Percentiles rank a stretch among this genome's conserved stretches.
phyloP scores from a whole-genome alignment of 2,329 filamentous ascomycete genomes.

The Allantophomopsis cytisporea region DNA sequence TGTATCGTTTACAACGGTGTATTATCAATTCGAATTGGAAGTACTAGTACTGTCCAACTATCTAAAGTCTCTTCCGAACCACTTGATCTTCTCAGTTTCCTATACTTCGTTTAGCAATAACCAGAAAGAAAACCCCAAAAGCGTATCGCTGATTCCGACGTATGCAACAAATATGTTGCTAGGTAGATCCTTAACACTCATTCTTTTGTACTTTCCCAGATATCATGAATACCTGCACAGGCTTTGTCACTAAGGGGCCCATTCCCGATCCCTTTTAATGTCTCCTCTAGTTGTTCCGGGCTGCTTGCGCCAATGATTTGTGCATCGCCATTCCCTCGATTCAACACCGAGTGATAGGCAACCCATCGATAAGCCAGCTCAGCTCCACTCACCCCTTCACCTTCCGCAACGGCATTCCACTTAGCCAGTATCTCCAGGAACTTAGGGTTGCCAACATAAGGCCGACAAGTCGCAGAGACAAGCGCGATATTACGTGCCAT shows the following conservation, averaged over 20 bases:
- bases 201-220: slow-evolving; percentile 3
- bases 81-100: no score
- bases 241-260: slow-evolving; percentile 3
- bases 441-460: slow-evolving; percentile 5
- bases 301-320: slow-evolving; percentile 10
- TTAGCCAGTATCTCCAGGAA: no score
- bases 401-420: background rate
- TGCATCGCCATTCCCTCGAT: slow-evolving; percentile 10
- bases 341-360: slow-evolving; percentile 12
- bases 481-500: slow-evolving; percentile 7
- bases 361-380: slow-evolving; percentile 20
- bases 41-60: no score
- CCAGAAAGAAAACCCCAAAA: no score
- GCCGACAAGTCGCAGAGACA: background rate
- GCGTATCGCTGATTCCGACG: no score
- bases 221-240: slow-evolving; percentile 1
- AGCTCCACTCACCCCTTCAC: slow-evolving; percentile 5
- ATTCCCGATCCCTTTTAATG: slow-evolving; percentile 1
- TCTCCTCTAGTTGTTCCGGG: slow-evolving; percentile 5
- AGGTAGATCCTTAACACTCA: no score
- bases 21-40: no score
- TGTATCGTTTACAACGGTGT: no score
- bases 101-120: no score
- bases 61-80: no score
- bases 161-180: no score